Evolutionary conservation across 179 eudicot species (phyloP), one percentile per base, ranked within the genome.

Genomic region (Pouteria campechiana): DNA sequence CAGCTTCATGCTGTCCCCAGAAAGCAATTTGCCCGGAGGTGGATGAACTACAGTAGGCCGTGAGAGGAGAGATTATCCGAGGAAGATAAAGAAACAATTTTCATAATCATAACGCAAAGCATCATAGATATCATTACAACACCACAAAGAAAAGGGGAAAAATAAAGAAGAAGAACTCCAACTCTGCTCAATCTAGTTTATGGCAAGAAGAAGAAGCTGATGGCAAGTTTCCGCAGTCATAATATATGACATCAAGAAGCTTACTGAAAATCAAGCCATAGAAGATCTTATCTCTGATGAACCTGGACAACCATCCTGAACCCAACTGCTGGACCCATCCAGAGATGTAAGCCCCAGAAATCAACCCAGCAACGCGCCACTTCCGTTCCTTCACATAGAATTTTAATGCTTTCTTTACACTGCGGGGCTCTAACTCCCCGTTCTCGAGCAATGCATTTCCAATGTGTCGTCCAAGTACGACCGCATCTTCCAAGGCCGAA

Each of bases 401-500:
- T 1, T 20, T 15, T 8, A 46, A 3, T 10, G 52, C 52, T 3
- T 32, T 33, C 19, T 28, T 22, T 2, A 29, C 52, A 19, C 34
- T 31, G 2, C 7, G 28, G 0, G 52, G 13, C 29, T 20, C 52
- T 0, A 46, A 21, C 2, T 10, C 12, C 15, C 29, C 18, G 10
- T 46, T 22, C 4, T 12, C 7, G 25, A 31, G 22, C 10, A 67
- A 13, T 4, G 64, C 70, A 33, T 63, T 48, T 0, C 42, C 76
- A 1, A 75, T 33, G 35, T 60, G 37, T 52, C 74, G 50, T 1
- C 70, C 86, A 12, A 78, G 61, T 23, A 70, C 61, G 19, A 78
- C 42, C 4, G 67, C 25, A 12, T 76, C 84, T 38, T 73, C 83
- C 17, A 76, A 35, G 0, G 79, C 50, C 8, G 79, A 65, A 19